Evolutionary conservation across 2,329 filamentous ascomycete species (phyloP).

Genomic region (Byssoonygena ceratinophila): DNA sequence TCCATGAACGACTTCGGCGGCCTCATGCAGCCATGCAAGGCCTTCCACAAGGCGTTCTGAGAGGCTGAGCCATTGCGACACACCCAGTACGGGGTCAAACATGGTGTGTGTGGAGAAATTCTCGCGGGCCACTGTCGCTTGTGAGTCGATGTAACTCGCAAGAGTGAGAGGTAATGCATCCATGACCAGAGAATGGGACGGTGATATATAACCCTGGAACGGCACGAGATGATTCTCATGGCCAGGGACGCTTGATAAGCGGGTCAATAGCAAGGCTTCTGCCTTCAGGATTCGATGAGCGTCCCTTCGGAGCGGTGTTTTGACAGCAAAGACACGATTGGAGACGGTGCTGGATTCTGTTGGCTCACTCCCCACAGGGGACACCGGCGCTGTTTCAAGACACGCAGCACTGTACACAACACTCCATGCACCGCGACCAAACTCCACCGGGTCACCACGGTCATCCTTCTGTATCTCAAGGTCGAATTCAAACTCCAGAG

Average conservation of each 20-base stretch:
- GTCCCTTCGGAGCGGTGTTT: conserved; percentile 34
- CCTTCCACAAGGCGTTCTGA: conserved; percentile 33
- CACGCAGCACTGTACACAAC: conserved; percentile 35
- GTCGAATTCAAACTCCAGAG: conserved; percentile 27
- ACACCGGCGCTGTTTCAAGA: background rate
- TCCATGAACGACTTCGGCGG: conserved; percentile 36
- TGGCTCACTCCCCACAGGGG: background rate
- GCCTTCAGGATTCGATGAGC: conserved; percentile 32
- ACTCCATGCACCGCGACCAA: conserved; percentile 40
- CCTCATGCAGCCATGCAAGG: conserved; percentile 36
- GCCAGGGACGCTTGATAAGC: conserved; percentile 26
- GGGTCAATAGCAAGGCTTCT: conserved; percentile 36
- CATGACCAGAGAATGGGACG: conserved; percentile 35
- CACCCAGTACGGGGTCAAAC: conserved; percentile 38
- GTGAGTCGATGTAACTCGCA: conserved; percentile 32
- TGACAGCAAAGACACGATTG: conserved; percentile 34
- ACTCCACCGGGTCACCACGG: conserved; percentile 28
- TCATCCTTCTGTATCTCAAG: conserved; percentile 25
- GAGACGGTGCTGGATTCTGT: background rate
- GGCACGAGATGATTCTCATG: conserved; percentile 33
- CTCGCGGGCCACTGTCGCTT: conserved; percentile 23
- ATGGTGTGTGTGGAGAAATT: conserved; percentile 34
- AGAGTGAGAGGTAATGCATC: conserved; percentile 36
- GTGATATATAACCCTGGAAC: conserved; percentile 36
- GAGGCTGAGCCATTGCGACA: conserved; percentile 32